Evolutionary conservation across 176 grass and related monocot genomes (phyloP), one percentile per base, ranked within the genome.

Genomic region (Poa annua): DNA sequence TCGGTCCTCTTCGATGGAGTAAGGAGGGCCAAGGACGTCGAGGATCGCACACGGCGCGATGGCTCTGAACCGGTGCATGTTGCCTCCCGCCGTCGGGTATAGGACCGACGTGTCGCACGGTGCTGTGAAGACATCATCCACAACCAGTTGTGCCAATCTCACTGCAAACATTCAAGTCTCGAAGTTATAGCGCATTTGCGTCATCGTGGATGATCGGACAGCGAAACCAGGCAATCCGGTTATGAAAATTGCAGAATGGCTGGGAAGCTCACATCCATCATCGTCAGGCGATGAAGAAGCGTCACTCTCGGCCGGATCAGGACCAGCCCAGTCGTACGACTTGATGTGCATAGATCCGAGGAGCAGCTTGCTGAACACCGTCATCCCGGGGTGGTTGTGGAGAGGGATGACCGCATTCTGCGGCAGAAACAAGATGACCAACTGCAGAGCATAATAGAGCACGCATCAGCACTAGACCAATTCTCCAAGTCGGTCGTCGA

Each of bases 301-400:
- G 7, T 50, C 76, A 6, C 14, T 76, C 32, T 4, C 4, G 0
- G 44, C 53, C 0, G 71, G 32, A 12, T 85, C 39, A 34, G 90
- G 69, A 84, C 85, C 78, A 11, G 86, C 75, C 96, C 96, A 98
- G 56, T 98, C 96, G 9, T 95, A 98, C 0, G 96, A 95, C 79
- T 90, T 92, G 49, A 88, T 78, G 41, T 95, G 96, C 92, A 98
- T 90, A 1, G 93, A 85, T 7, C 96, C 96, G 0, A 95, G 84
- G 4, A 98, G 89, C 3, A 98, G 89, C 44, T 98, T 98, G 55
- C 80, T 90, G 80, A 98, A 98, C 53, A 98, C 96, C 1, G 96
- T 98, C 96, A 98, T 98, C 6, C 91, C 96, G 7, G 96, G 96
- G 67, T 98, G 96, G 45, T 98, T 91, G 63, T 98, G 96, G 0